Evolutionary conservation across 495 filamentous ascomycete species (phyloP), one percentile per base, ranked within the genome.

Genomic region (Penicillium egyptiacum): DNA sequence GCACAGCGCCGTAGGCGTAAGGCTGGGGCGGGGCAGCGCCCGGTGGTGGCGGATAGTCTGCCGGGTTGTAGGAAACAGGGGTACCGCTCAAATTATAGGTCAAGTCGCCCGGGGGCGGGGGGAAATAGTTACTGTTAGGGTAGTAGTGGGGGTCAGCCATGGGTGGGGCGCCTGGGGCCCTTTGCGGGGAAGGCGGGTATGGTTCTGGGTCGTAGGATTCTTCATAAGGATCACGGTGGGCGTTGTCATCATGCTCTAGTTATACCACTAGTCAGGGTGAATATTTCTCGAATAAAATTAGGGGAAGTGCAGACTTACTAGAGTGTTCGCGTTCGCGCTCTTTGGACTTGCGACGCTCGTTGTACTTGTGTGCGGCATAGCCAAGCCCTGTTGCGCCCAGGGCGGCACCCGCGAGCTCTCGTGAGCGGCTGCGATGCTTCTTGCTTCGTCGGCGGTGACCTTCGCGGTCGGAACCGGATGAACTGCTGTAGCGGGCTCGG

Each of bases 361-460:
- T 81, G 46, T 80, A 79, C 60, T 84, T 80, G 69, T 84, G 88
- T 17, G 91, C 84, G n/a, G 88, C 89, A 57, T 92, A 79, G 5
- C 87, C 91, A 14, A 88, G 86, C 1, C 87, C 90, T 19, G 83
- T 86, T 23, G 88, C 86, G 28, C 83, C 88, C 26, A 87, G 76
- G 6, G 83, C 90, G 3, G 82, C 88, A 22, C 82, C 83, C 44
- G 88, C 86, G n/a, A 90, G 53, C 41, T 86, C 81, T 26, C 85
- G 79, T 39, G 86, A 78, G 53, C 79, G 80, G 50, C 87, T 89
- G 58, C 87, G 81, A 59, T 76, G 76, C 77, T 82, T 85, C n/a
- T 64, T 61, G 59, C 69, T 70, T 56, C 67, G 63, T 50, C 75
- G 70, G 59, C 74, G 69, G 47, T 71, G 62, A 42, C 73, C 58